phyloP scores from a whole-genome alignment of 2,329 filamentous ascomycete species.

The Sporothrix sp. region DNA sequence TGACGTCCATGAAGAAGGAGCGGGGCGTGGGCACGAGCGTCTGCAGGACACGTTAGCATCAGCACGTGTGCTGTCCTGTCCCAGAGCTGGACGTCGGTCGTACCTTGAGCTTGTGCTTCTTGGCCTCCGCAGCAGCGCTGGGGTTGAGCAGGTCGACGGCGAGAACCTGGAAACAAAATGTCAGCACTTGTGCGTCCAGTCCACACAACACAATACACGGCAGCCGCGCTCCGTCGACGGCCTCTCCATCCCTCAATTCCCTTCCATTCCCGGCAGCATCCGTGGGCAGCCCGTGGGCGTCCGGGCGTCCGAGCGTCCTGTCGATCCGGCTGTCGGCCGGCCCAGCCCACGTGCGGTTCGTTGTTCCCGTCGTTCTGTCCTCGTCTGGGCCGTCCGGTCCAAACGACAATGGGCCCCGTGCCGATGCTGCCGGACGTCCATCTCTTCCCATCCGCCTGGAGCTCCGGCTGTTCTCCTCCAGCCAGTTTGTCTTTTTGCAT shows the following conservation, averaged over 20 bases:
- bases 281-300: too few species aligned
- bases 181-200: conserved; percentile 34
- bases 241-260: background rate
- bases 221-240: background rate
- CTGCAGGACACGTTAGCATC: conserved; percentile 34
- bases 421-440: conserved; percentile 3
- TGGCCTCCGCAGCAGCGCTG: conserved; percentile 90
- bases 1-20: conserved; percentile 99
- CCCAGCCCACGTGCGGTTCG: too few species aligned
- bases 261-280: conserved; percentile 3
- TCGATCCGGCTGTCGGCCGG: too few species aligned
- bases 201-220: background rate
- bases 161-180: conserved; percentile 66
- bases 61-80: too few species aligned
- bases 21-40: conserved; percentile 90
- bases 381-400: too few species aligned
- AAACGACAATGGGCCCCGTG: too few species aligned
- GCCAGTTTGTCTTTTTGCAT: background rate
- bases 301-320: too few species aligned
- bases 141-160: conserved; percentile 99
- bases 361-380: background rate
- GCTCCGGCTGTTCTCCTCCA: background rate
- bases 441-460: background rate
- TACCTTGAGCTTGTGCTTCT: conserved; percentile 99
- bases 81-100: background rate